phyloP scores from a whole-genome alignment of 2,329 filamentous ascomycete species.

The Fusarium sp. region DNA sequence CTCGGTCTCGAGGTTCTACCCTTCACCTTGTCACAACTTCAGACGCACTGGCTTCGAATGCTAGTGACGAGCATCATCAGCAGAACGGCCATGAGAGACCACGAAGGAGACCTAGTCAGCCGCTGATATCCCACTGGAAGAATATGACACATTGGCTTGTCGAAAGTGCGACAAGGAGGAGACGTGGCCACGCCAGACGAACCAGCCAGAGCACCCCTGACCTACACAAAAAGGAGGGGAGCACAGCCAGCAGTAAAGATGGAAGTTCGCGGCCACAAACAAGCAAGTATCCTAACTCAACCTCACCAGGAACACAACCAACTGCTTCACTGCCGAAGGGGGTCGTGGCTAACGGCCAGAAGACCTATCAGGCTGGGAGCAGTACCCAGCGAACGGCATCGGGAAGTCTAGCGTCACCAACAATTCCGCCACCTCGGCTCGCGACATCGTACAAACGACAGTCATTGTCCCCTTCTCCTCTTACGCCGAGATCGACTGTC shows the following conservation, averaged over 20 bases:
- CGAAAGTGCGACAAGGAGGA: conserved; percentile 66
- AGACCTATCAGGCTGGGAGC: conserved; percentile 34
- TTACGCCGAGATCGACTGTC: conserved; percentile 89
- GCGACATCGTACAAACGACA: conserved; percentile 71
- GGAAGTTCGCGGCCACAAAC: conserved; percentile 69
- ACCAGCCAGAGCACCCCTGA: conserved; percentile 70
- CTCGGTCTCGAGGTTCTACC: conserved; percentile 82
- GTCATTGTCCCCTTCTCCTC: conserved; percentile 84
- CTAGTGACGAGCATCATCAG: conserved; percentile 44
- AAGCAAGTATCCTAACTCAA: conserved; percentile 62
- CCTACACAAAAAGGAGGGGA: conserved; percentile 61
- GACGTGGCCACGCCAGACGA: conserved; percentile 59
- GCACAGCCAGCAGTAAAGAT: conserved; percentile 60
- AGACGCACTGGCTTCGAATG: conserved; percentile 57
- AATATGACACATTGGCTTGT: conserved; percentile 73
- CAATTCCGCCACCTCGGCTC: conserved; percentile 46
- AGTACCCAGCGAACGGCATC: conserved; percentile 39
- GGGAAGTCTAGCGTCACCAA: conserved; percentile 42
- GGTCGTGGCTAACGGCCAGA: conserved; percentile 63
- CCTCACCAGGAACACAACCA: conserved; percentile 48
- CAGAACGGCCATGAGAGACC: conserved; percentile 56
- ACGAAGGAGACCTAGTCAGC: conserved; percentile 67
- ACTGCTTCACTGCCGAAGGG: conserved; percentile 62
- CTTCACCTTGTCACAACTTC: conserved; percentile 82
- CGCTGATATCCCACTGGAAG: conserved; percentile 70